Evolutionary conservation across 306 rosid species (phyloP).

Genomic region (Biancaea sappan): DNA sequence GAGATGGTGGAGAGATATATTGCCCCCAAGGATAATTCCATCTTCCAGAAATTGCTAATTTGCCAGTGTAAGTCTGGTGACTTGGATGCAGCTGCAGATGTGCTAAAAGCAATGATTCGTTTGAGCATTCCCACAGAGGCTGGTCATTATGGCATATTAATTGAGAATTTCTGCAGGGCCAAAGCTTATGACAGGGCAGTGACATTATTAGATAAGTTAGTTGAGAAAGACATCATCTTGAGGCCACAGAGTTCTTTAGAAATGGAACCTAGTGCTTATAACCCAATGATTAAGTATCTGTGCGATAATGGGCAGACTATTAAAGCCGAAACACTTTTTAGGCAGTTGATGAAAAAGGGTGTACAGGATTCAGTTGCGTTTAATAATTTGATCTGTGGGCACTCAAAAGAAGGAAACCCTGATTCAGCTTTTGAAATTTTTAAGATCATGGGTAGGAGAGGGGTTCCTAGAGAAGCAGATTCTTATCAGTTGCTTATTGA

Average conservation of each 20-base stretch:
- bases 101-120: slow-evolving; percentile 73
- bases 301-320: slow-evolving; percentile 71
- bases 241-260: slow-evolving; percentile 65
- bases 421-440: slow-evolving; percentile 82
- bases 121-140: slow-evolving; percentile 88
- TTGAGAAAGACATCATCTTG: slow-evolving; percentile 78
- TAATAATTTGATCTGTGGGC: slow-evolving; percentile 75
- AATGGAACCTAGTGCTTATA: slow-evolving; percentile 78
- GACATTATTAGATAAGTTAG: slow-evolving; percentile 71
- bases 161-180: slow-evolving; percentile 83
- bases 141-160: slow-evolving; percentile 81
- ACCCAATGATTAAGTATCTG: slow-evolving; percentile 68
- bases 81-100: slow-evolving; percentile 80
- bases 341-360: slow-evolving; percentile 89
- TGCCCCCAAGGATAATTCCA: slow-evolving; percentile 75
- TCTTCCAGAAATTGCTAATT: slow-evolving; percentile 58
- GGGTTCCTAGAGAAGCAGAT: slow-evolving; percentile 68
- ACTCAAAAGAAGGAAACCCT: slow-evolving; percentile 87
- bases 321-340: slow-evolving; percentile 77
- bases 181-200: slow-evolving; percentile 65
- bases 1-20: slow-evolving; percentile 78
- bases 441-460: slow-evolving; percentile 86
- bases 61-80: slow-evolving; percentile 73
- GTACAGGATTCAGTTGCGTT: slow-evolving; percentile 72
- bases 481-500: slow-evolving; percentile 71